phyloP scores from a whole-genome alignment of 768 basidiomycete species.

The Tylopilus balloui region DNA sequence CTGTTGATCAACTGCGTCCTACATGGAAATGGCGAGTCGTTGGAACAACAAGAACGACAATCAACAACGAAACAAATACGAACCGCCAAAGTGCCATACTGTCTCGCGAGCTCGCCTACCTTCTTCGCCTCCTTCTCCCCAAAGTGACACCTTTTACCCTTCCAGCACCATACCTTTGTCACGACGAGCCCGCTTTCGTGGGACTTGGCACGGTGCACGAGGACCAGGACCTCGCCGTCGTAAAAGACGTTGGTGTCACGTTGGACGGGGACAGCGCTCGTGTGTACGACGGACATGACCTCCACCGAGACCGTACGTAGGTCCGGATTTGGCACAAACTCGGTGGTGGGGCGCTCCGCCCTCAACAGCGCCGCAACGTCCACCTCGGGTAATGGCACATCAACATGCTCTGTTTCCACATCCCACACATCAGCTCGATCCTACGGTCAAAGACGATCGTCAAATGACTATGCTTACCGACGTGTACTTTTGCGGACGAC shows the following conservation, averaged over 20 bases:
- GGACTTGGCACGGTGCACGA: slow-evolving; percentile 67
- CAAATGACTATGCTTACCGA: slow-evolving; percentile 27
- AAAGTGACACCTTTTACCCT: slow-evolving; percentile 49
- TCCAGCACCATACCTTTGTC: slow-evolving; percentile 76
- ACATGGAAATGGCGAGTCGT: not conserved
- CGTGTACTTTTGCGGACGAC: slow-evolving; percentile 26
- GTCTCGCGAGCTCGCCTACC: slow-evolving; percentile 63
- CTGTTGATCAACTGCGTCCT: slow-evolving; percentile 49
- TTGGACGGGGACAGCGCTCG: slow-evolving; percentile 42
- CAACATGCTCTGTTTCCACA: slow-evolving; percentile 34
- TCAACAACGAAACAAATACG: slow-evolving; percentile 21
- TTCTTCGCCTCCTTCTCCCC: slow-evolving; percentile 64
- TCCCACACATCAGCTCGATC: not conserved
- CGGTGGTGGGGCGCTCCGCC: slow-evolving; percentile 5
- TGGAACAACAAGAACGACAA: not conserved
- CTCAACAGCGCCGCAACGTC: slow-evolving; percentile 47
- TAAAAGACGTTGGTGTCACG: slow-evolving; percentile 57
- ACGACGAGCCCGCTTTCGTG: slow-evolving; percentile 59
- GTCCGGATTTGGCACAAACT: slow-evolving; percentile 31
- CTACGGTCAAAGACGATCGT: not conserved
- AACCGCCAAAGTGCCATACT: slow-evolving; percentile 66
- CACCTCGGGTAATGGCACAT: slow-evolving; percentile 44
- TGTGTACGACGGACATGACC: slow-evolving; percentile 55
- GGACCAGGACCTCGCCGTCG: slow-evolving; percentile 63
- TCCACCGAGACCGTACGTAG: slow-evolving; percentile 68